Evolutionary conservation across 2,329 filamentous ascomycete species (phyloP), one percentile per base, ranked within the genome.

Genomic region (Berkeleyomyces basicola): DNA sequence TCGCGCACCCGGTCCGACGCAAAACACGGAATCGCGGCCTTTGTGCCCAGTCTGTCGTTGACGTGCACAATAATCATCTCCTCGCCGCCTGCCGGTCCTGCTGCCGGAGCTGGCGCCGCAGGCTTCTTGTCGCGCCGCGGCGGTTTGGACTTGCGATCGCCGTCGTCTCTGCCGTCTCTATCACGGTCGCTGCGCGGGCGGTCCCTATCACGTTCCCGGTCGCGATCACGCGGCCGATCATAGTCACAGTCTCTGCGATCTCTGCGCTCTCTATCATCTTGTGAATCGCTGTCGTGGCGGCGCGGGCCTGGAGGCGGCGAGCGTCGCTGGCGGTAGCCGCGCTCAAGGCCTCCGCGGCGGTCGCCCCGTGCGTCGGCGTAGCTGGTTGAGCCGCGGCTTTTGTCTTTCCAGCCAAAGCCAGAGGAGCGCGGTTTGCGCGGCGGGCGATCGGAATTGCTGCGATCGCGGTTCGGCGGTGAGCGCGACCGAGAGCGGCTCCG

Each of bases 31-130:
- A 97, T 93, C 61, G 88, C 87, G 14, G 91, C 89, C 70, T 96
- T 96, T n/a, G 92, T 96, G 10, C 92, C 92, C 43, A 97, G 77
- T n/a, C 92, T 82, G 73, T 97, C 92, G 72, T 97, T 97, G 70
- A 97, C 84, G 69, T 92, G 84, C 16, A 97, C 91, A 60, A 95
- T 82, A 67, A 97, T 96, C 87, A 96, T 95, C 63, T 90, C 86
- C 70, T 95, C 87, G 4, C 78, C 65, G 69, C 63, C 66, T 68
- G 58, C 68, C 70, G 36, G 58, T 16, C 65, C 69, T 66, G 66
- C 51, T 63, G 65, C 65, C 66, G 61, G 9, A 40, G 63, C 67
- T 66, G 65, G 65, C 66, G 33, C 67, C 66, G 51, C 70, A 69
- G 67, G 73, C 66, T 58, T 74, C 71, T 51, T 72, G 69, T 61